Base-by-base conservation (phyloP, 2,329 filamentous ascomycete species). In the Pyricularia pennisetigena region DNA sequence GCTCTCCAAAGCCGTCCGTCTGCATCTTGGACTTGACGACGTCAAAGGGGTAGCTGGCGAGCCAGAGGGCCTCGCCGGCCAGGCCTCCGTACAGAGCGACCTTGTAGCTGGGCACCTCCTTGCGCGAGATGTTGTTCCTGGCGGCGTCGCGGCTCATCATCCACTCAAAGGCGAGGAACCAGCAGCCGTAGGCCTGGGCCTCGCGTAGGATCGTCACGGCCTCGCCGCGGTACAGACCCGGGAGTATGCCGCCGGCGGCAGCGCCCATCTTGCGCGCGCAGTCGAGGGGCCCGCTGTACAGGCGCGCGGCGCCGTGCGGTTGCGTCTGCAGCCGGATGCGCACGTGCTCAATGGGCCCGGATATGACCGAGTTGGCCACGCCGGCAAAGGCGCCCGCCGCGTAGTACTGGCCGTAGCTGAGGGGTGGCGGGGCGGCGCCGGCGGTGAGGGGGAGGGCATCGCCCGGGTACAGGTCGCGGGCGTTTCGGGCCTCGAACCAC, bases 1-100 rank as follows among this genome's bases (percentile, higher is more conserved):
- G 65, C 71, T 85, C 81, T 4, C 92, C 93, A 76, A 97, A 95
- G 0, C 92, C 94, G 80, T 99, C 95, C 69, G 90, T 97, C 86
- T 99, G 95, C 94, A 98, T 97, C 87, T 97, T 98, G 81, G 93
- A 97, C 90, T 99, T 99, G 80, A 99, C 81, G 30, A 99, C 94
- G 80, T 99, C 95, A 72, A 99, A 90, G 26, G 95, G 95, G 80
- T 99, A 99, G 76, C 93, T 97, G 49, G 86, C 85, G 68, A 99
- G 82, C 95, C 95, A 99, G 69, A 99, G 85, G 67, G 89, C 92
- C 83, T 99, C 95, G 73, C 95, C 95, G 0, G 95, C 95, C 59
- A 99, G 79, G 63, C 95, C 95, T 71, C 95, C 95, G 78, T 98
- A 99, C 14, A 92, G 81, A 14, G 95, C 95, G 66, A 99, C 88